Evolutionary conservation across 2,329 filamentous ascomycete genomes (phyloP), one percentile per base, ranked within the genome.

Genomic region (Alternaria longipes): DNA sequence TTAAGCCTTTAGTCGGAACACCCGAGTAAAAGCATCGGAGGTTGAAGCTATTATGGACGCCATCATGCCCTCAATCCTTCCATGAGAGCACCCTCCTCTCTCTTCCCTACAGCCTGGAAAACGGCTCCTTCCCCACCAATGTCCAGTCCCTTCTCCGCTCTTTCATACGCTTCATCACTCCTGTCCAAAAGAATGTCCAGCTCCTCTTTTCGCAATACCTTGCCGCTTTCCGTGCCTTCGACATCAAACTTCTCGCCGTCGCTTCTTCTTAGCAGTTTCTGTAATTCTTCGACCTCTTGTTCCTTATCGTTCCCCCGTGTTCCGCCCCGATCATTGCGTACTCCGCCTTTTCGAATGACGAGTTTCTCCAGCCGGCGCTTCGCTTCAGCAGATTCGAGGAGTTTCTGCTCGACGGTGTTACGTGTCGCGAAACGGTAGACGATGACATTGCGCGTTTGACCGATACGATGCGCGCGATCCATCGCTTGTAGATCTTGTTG

Each of bases 401-500:
- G 84, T 6, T 89, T 89, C 73, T 97, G 92, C 76, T 99, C 95
- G 0, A 99, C 92, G 0, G 95, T 98, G 8, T 91, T 92, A 71
- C 94, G 93, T 0, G 95, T 99, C 0, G 95, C 94, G 34, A 99
- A 89, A 1, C 95, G 90, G 78, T 96, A 99, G 0, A 99, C 91
- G 20, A 99, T 88, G 1, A 99, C 95, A 0, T 95, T 95, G 3
- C 90, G 86, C 0, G 90, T 97, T 78, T 99, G 95, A 0, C 95
- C 95, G 64, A 99, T 98, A 12, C 95, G 89, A 75, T 99, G 95
- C 0, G 92, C 93, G 5, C 95, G 92, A 74, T 99, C 95, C 79
- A 98, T 95, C 0, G 95, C 95, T 75, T 99, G 95, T 0, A 99
- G 84, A 77, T 99, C 95, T 74, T 97, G 94, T 76, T 99, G 95